Evolutionary conservation across 331 rosid genomes (phyloP), one percentile per base, ranked within the genome.

Genomic region (Pyracantha coccinea): DNA sequence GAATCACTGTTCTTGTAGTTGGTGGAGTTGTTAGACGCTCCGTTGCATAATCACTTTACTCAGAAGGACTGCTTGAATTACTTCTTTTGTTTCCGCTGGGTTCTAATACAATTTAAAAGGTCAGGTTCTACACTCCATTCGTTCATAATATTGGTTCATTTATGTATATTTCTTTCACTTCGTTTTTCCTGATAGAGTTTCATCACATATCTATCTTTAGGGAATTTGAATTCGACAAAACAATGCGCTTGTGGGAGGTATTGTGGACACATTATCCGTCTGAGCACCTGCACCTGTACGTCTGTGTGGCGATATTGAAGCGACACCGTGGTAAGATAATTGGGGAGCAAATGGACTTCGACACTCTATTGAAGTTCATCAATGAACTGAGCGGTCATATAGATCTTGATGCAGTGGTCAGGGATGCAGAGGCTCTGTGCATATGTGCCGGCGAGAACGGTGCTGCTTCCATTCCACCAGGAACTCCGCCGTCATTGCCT

Each of bases 51-150:
- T 78, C 87, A 95, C 86, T 95, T 95, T 81, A 84, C 88, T 81
- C 93, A 92, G 83, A 92, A 31, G 13, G 99, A 95, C 74, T 95
- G 99, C 89, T 83, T 95, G 84, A 95, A 95, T 81, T 95, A 90
- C 79, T 95, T 95, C 91, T 95, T 95, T 77, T 95, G 99, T 78
- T 95, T 95, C 83, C 99, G 99, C 76, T 95, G 99, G 99, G 77
- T 92, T 81, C 87, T 95, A 82, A 90, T 92, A 80, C 99, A 95
- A 80, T 95, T 95, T 79, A 95, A 95, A 89, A 92, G 99, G 99
- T 95, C 44, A 75, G 89, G 68, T 74, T 83, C n/a, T 17, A 14
- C 13, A 27, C 21, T 52, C 72, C 53, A 12, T 67, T 33, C 21
- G 1, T 50, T 53, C 58, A 1, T 19, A 24, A 21, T 23, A 12